Percentiles rank a stretch among this genome's conserved stretches.
Evolutionary conservation across 768 basidiomycete genomes (phyloP).

Genomic region (Atractiella rhizophila): DNA sequence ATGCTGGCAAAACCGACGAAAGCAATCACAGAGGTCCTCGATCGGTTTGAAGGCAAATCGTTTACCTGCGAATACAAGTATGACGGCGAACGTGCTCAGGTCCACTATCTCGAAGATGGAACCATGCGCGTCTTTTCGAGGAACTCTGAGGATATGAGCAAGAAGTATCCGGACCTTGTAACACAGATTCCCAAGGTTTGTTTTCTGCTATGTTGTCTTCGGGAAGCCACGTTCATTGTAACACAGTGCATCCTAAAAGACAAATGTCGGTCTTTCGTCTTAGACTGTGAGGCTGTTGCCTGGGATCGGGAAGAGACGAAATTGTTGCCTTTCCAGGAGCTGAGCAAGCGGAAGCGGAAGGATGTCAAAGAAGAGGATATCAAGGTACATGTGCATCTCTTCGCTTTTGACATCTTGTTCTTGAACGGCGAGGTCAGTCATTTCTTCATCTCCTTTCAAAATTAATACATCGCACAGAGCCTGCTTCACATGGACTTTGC

Average conservation of each 20-base stretch:
- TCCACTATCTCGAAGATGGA: slow-evolving; percentile 61
- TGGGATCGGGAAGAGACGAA: slow-evolving; percentile 40
- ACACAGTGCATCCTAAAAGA: slow-evolving; percentile 51
- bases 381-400: slow-evolving; percentile 81
- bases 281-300: slow-evolving; percentile 91
- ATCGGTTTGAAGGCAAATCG: slow-evolving; percentile 76
- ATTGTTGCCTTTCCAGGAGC: slow-evolving; percentile 91
- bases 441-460: background rate
- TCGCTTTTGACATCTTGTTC: slow-evolving; percentile 88
- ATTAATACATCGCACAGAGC: slow-evolving; percentile 29
- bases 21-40: slow-evolving; percentile 88
- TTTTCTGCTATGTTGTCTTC: background rate
- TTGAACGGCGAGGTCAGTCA: slow-evolving; percentile 70
- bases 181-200: slow-evolving; percentile 62
- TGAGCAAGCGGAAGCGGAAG: slow-evolving; percentile 80
- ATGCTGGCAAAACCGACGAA: slow-evolving; percentile 99
- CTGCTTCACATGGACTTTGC: slow-evolving; percentile 48
- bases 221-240: background rate
- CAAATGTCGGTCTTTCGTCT: slow-evolving; percentile 61
- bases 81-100: slow-evolving; percentile 84
- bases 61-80: slow-evolving; percentile 99
- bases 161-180: slow-evolving; percentile 95
- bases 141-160: slow-evolving; percentile 97
- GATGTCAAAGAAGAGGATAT: slow-evolving; percentile 96
- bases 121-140: slow-evolving; percentile 59